Percentiles rank a stretch among this genome's conserved stretches.
These are phyloP conservation scores for Cyathus striatus DNA, from an alignment of 768 basidiomycete genomes.

Conservation along the genomic window DNA sequence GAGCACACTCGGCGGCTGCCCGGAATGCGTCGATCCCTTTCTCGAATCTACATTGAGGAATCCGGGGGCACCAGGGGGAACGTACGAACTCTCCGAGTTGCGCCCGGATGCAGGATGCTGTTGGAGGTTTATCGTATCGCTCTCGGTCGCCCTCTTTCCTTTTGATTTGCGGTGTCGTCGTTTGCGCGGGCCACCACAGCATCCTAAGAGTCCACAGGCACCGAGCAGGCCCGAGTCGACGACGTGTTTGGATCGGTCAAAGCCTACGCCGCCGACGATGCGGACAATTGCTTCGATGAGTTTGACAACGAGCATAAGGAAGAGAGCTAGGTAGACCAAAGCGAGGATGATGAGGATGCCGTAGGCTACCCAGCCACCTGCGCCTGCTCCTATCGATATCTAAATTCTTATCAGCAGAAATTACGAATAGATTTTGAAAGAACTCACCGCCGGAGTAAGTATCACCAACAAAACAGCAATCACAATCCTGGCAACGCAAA, in stretches of 20 bases:
- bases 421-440: background rate
- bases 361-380: conserved; percentile 92
- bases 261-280: conserved; percentile 69
- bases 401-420: conserved; percentile 19
- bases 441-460: conserved; percentile 77
- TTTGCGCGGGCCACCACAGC: conserved; percentile 39
- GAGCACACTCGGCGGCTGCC: conserved; percentile 65
- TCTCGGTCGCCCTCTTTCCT: no score
- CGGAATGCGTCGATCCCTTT: conserved; percentile 50
- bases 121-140: background rate
- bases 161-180: conserved; percentile 14
- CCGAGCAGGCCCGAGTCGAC: conserved; percentile 88
- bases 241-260: conserved; percentile 76
- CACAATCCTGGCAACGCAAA: conserved; percentile 87
- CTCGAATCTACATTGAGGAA: conserved; percentile 32
- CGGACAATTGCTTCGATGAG: conserved; percentile 79
- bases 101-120: conserved; percentile 8
- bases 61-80: conserved; percentile 36
- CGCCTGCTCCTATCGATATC: conserved; percentile 79
- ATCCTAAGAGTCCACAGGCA: conserved; percentile 69
- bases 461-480: conserved; percentile 89
- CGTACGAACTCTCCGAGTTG: conserved; percentile 47
- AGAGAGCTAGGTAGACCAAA: conserved; percentile 79
- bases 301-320: conserved; percentile 81
- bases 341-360: conserved; percentile 82